phyloP scores from a whole-genome alignment of 176 grass and related monocot species.

The Melocanna baccifera region DNA sequence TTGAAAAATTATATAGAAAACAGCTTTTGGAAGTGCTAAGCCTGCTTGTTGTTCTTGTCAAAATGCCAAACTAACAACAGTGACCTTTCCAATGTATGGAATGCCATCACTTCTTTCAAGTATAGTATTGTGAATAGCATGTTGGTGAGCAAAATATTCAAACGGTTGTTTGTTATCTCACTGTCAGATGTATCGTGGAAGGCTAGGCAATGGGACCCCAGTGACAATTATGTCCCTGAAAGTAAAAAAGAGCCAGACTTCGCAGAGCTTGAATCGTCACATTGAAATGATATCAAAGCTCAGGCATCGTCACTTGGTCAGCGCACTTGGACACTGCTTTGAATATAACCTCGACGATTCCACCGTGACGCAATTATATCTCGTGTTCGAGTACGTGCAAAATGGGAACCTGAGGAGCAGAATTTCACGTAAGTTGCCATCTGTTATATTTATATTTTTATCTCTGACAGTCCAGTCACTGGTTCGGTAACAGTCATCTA shows the following conservation, averaged over 20 bases:
- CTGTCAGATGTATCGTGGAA: conserved; percentile 65
- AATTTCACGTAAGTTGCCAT: conserved; percentile 51
- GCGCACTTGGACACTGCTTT: conserved; percentile 75
- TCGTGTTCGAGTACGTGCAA: conserved; percentile 73
- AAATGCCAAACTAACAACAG: not conserved
- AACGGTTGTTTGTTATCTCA: not conserved
- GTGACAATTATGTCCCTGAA: conserved; percentile 64
- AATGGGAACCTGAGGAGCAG: conserved; percentile 75
- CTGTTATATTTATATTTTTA: not conserved
- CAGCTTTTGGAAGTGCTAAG: not conserved
- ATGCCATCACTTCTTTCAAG: not conserved
- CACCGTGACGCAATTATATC: conserved; percentile 48
- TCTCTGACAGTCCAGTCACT: not conserved
- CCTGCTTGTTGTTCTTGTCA: not conserved
- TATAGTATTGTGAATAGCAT: not conserved
- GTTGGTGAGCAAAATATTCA: not conserved
- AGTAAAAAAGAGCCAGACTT: conserved; percentile 44
- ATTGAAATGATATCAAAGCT: conserved; percentile 81
- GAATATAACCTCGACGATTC: conserved; percentile 60
- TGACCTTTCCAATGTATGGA: not conserved
- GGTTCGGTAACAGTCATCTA: not conserved
- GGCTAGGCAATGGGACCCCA: conserved; percentile 50
- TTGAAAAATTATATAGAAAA: not conserved
- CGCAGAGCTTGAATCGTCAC: conserved; percentile 65
- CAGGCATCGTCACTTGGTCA: conserved; percentile 74